Base-by-base conservation (phyloP, 768 basidiomycete genomes). In the Thelephora aurantiotincta region DNA sequence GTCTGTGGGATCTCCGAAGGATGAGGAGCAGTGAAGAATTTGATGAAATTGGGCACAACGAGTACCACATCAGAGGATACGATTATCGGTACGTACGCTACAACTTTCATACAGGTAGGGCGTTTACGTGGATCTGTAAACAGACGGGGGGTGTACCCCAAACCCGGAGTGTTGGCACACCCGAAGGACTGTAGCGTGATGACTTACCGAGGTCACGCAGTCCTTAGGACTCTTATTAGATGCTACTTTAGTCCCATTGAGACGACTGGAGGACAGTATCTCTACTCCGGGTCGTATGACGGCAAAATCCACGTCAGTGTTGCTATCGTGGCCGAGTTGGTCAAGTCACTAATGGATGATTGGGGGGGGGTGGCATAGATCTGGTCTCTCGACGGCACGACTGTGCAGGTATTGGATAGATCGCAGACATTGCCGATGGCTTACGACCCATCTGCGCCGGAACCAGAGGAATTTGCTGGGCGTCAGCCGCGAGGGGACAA, bases 221-320 rank as follows among this genome's bases (percentile, higher is more conserved):
- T 98, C 19, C 65, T 94, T 37, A 75, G 83, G 37, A 99, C 96
- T 0, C 75, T 99, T 48, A 96, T 99, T 55, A 75, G 96, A 48
- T 97, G 93, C 60, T 84, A 97, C 65, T 99, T 98, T 66, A 93
- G 90, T 55, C 96, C 96, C 18, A 70, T 71, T 4, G 85, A 91
- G 61, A 91, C 90, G 4, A 99, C 96, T 6, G 91, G 92, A 7
- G 73, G 77, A 49, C 86, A 85, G 55, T 99, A 98, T 65, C 75
- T 99, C 37, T 98, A 97, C 63, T 93, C 91, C 18, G 94, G 94
- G 20, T 87, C 88, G 14, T 73, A 81, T 6, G 88, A 96, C 58
- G 89, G 90, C 11, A 73, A 63, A 51, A 77, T 94, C 46, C 92
- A 94, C 61, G 88, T 90, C 52, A 44, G 77, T 60, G 33, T 3